These are phyloP conservation scores for Apiospora malaysiana DNA, from an alignment of 2,329 filamentous ascomycete species.

Conservation along the genomic window DNA sequence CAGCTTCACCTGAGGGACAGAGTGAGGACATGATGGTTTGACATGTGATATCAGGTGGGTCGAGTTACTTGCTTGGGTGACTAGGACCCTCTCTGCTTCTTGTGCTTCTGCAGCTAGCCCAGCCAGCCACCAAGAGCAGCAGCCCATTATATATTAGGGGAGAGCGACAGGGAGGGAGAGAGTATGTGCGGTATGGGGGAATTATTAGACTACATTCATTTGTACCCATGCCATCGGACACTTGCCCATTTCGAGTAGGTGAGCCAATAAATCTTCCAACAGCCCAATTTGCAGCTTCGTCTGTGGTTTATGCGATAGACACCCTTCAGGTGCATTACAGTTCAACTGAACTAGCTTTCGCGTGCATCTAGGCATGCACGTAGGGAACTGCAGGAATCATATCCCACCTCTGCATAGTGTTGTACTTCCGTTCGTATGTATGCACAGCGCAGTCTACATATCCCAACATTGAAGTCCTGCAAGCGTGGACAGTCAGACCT, in stretches of 20 bases:
- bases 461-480: background rate
- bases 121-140: background rate
- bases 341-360: background rate
- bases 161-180: background rate
- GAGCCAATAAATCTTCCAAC: background rate
- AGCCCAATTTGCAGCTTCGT: background rate
- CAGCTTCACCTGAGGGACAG: background rate
- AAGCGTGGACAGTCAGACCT: background rate
- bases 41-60: constrained; percentile 11
- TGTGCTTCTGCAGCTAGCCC: background rate
- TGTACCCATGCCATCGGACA: background rate
- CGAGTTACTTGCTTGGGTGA: background rate
- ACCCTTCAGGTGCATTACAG: background rate
- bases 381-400: constrained; percentile 6
- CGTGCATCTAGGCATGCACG: background rate
- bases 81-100: background rate
- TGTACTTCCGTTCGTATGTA: too few relatives aligned
- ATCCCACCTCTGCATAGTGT: background rate
- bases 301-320: background rate
- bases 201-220: background rate
- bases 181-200: background rate
- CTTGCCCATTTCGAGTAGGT: constrained; percentile 8
- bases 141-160: background rate
- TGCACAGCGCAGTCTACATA: background rate
- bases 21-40: background rate